phyloP scores from a whole-genome alignment of 768 basidiomycete genomes.

The Melanogaster broomeanus region DNA sequence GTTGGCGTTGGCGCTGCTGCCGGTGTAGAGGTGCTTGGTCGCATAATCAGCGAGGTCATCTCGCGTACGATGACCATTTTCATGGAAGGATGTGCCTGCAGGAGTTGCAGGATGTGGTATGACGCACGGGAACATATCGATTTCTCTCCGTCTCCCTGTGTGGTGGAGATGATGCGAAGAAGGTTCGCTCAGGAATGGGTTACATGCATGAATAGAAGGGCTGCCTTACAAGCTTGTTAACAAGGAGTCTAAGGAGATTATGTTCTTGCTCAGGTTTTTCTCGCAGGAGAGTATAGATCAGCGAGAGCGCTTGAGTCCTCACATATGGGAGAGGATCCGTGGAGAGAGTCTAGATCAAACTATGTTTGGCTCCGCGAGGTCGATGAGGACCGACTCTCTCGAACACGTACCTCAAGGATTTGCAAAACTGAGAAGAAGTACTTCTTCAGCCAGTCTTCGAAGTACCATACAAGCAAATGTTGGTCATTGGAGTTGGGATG shows the following conservation, averaged over 20 bases:
- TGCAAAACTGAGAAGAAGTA: slow-evolving; percentile 93
- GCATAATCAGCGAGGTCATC: slow-evolving; percentile 75
- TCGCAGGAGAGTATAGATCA: slow-evolving; percentile 78
- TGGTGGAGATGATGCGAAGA: neutral
- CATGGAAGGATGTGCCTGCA: slow-evolving; percentile 93
- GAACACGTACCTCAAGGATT: slow-evolving; percentile 76
- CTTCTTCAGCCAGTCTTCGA: slow-evolving; percentile 98
- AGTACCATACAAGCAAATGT: slow-evolving; percentile 81
- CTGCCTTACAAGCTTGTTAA: slow-evolving; percentile 83
- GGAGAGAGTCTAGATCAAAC: slow-evolving; percentile 62
- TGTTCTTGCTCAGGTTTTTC: slow-evolving; percentile 98
- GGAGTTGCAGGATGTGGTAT: slow-evolving; percentile 82
- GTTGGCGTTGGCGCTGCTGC: slow-evolving; percentile 22
- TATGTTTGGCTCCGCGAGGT: neutral
- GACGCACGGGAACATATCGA: slow-evolving; percentile 88
- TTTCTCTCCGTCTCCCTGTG: slow-evolving; percentile 86
- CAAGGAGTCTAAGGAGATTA: slow-evolving; percentile 87
- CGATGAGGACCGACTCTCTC: neutral
- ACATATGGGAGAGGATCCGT: slow-evolving; percentile 88
- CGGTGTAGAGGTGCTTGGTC: slow-evolving; percentile 40
- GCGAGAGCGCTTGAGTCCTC: slow-evolving; percentile 77
- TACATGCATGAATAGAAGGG: neutral
- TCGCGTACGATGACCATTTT: slow-evolving; percentile 88
- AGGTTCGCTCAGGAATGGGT: neutral
- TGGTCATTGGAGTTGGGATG: slow-evolving; percentile 67